Evolutionary conservation across 345 rosid genomes (phyloP).

Genomic region (Zanthoxylum bungeanum): DNA sequence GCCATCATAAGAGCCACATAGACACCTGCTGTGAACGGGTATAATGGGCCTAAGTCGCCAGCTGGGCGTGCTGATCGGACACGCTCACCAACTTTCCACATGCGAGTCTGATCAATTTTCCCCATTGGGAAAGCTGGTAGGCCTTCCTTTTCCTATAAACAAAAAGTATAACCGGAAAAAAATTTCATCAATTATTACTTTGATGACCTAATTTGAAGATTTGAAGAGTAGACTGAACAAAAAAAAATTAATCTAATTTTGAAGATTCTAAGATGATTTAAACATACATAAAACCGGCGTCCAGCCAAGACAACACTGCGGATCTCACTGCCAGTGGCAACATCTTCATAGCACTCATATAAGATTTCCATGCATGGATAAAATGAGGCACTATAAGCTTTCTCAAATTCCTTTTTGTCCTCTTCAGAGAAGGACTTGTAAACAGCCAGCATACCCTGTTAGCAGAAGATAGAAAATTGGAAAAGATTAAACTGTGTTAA

Average conservation of each 20-base stretch:
- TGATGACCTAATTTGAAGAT: not conserved
- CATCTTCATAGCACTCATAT: constrained; percentile 91
- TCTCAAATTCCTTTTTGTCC: constrained; percentile 71
- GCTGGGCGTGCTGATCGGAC: constrained; percentile 67
- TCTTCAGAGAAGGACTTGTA: constrained; percentile 76
- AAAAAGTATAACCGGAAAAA: too few relatives aligned
- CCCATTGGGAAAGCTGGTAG: constrained; percentile 99
- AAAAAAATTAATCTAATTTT: not conserved
- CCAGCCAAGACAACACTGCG: constrained; percentile 90
- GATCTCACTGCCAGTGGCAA: constrained; percentile 76
- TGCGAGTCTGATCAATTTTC: constrained; percentile 87
- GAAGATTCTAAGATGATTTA: not conserved
- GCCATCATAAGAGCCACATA: constrained; percentile 96
- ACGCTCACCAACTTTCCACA: constrained; percentile 94
- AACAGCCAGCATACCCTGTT: constrained; percentile 89
- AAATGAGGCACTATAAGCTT: constrained; percentile 73
- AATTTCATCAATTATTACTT: not conserved
- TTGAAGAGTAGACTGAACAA: not conserved
- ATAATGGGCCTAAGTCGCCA: constrained; percentile 78
- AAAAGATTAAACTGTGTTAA: not conserved
- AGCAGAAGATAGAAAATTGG: constrained; percentile 8
- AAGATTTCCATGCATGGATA: constrained; percentile 90
- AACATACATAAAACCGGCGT: constrained; percentile 76
- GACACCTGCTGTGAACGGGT: constrained; percentile 90
- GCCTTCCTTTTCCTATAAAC: constrained; percentile 83